A percentile compares a stretch with the other conserved stretches of the same genome.
phyloP scores from a whole-genome alignment of 1,284 basidiomycete species.

The Ganoderma meredithae region DNA sequence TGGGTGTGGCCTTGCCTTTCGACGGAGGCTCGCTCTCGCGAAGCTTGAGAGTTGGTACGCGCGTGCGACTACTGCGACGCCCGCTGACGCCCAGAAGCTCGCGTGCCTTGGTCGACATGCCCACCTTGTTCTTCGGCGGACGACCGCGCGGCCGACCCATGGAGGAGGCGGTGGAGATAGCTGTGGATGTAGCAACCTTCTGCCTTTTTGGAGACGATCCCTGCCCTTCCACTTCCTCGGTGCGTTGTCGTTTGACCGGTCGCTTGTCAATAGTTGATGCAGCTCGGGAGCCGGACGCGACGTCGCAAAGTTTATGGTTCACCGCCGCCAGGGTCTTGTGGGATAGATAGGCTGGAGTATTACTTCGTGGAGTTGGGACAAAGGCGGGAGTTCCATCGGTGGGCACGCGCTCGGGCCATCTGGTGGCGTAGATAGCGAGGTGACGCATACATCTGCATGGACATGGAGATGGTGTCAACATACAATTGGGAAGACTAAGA shows the following conservation, averaged over 20 bases:
- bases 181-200: slow-evolving; percentile 28
- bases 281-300: slow-evolving; percentile 38
- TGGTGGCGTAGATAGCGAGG: slow-evolving; percentile 71
- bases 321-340: slow-evolving; percentile 56
- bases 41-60: slow-evolving; percentile 44
- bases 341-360: slow-evolving; percentile 56
- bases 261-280: slow-evolving; percentile 36
- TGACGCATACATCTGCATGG: slow-evolving; percentile 74
- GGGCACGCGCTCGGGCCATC: slow-evolving; percentile 72
- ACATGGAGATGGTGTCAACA: neutral
- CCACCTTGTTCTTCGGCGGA: slow-evolving; percentile 43
- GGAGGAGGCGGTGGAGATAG: slow-evolving; percentile 23
- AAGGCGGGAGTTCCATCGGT: slow-evolving; percentile 52
- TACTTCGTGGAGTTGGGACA: slow-evolving; percentile 54
- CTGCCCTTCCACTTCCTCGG: slow-evolving; percentile 42
- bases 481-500: neutral
- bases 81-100: slow-evolving; percentile 41
- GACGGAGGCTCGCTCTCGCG: slow-evolving; percentile 42
- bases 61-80: slow-evolving; percentile 43
- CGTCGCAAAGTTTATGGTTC: slow-evolving; percentile 61
- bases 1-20: slow-evolving; percentile 31
- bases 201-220: slow-evolving; percentile 49
- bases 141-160: slow-evolving; percentile 29
- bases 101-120: slow-evolving; percentile 47
- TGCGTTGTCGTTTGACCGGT: slow-evolving; percentile 41